Conservation (phyloP, 345 rosid species). For the Acer yangbiense region DNA sequence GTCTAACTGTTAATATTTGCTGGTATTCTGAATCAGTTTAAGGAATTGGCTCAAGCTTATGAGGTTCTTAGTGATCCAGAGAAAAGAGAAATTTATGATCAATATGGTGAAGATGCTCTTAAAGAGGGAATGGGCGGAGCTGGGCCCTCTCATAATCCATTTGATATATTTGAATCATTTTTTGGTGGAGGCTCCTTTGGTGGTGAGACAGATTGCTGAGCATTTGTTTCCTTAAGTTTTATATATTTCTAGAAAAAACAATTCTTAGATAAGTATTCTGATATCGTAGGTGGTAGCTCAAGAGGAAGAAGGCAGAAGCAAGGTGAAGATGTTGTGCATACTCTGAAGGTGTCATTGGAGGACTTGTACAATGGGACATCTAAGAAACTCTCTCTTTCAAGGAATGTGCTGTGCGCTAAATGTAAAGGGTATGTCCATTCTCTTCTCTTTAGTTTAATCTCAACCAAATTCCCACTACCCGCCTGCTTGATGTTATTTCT, state of each 20-base stretch:
- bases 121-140: constrained; percentile 79
- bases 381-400: constrained; percentile 61
- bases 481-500: not conserved
- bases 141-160: constrained; percentile 52
- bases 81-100: constrained; percentile 64
- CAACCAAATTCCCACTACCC: not conserved
- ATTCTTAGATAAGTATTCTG: not conserved
- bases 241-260: constrained; percentile 3
- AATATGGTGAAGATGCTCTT: constrained; percentile 69
- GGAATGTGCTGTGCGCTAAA: constrained; percentile 51
- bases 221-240: not conserved
- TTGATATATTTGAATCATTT: constrained; percentile 61
- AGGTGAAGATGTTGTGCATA: constrained; percentile 62
- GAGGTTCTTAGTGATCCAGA: constrained; percentile 72
- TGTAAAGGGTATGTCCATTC: constrained; percentile 58
- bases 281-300: constrained; percentile 45
- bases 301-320: constrained; percentile 59
- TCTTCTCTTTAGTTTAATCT: not conserved
- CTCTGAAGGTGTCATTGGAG: constrained; percentile 57
- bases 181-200: constrained; percentile 51
- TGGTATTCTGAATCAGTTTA: constrained; percentile 41
- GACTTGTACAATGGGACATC: constrained; percentile 61
- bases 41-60: constrained; percentile 71
- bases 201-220: constrained; percentile 30
- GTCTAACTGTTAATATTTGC: constrained; percentile 4